A percentile compares a stretch with the other conserved stretches of the same genome.
These are phyloP conservation scores for Suillus americanus DNA, from an alignment of 768 basidiomycete genomes.

Conservation along the genomic window DNA sequence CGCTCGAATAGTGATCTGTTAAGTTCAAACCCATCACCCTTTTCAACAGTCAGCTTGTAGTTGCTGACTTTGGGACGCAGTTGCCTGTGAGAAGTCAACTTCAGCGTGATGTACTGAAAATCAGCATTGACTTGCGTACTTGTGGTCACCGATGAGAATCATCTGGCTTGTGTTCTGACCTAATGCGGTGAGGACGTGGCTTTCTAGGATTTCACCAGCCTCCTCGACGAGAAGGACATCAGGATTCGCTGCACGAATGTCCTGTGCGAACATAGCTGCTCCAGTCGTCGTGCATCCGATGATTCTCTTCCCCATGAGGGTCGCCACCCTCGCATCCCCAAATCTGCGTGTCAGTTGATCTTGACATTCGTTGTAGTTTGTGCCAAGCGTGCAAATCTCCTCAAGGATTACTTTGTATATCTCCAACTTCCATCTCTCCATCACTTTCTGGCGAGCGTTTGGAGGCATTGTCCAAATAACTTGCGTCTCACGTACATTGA, in stretches of 20 bases:
- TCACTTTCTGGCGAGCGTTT: conserved; percentile 23
- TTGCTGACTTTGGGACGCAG: conserved; percentile 72
- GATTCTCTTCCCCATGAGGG: conserved; percentile 49
- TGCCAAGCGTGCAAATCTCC: conserved; percentile 31
- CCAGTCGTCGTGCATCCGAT: conserved; percentile 72
- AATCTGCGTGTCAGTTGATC: conserved; percentile 37
- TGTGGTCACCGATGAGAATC: conserved; percentile 72
- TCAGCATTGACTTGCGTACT: conserved; percentile 40
- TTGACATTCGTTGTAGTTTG: conserved; percentile 42
- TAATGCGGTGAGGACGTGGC: conserved; percentile 61
- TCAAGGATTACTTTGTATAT: conserved; percentile 36
- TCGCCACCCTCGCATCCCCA: conserved; percentile 29
- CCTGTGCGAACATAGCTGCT: conserved; percentile 57
- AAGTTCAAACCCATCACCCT: conserved; percentile 63
- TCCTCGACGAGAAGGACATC: conserved; percentile 67
- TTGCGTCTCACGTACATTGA: conserved; percentile 20
- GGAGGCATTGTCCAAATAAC: conserved; percentile 40
- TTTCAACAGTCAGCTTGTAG: conserved; percentile 65
- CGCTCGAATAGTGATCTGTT: conserved; percentile 72
- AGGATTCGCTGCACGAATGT: conserved; percentile 46
- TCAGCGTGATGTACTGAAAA: not conserved
- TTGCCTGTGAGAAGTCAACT: conserved; percentile 42
- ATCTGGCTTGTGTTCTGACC: conserved; percentile 46
- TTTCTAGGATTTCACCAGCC: conserved; percentile 72
- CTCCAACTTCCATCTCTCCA: conserved; percentile 34